A percentile compares a stretch with the other conserved stretches of the same genome.
These are phyloP conservation scores for Marasmius sp. DNA, from an alignment of 1,284 basidiomycete genomes.

Conservation along the genomic window DNA sequence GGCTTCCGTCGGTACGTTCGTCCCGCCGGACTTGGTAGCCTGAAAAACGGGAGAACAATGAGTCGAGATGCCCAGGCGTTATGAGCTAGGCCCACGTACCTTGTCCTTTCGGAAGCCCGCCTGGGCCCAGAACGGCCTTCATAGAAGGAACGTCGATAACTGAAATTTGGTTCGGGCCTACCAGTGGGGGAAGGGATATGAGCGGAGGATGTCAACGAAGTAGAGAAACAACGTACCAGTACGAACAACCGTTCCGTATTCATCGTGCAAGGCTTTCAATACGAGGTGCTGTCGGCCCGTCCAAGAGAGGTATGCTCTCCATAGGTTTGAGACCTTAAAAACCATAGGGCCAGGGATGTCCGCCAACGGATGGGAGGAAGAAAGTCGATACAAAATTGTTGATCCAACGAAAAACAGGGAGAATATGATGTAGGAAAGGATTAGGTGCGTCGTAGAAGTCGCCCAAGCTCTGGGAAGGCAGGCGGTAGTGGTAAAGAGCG, in stretches of 20 bases:
- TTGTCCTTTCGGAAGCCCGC: neutral
- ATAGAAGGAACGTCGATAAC: neutral
- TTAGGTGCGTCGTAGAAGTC: neutral
- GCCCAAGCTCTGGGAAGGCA: neutral
- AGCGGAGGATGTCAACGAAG: neutral
- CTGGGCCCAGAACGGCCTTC: neutral
- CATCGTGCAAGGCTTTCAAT: neutral
- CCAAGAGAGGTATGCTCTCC: neutral
- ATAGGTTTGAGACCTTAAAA: neutral
- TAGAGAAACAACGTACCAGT: neutral
- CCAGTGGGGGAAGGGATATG: neutral
- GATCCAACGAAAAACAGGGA: neutral
- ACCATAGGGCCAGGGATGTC: neutral
- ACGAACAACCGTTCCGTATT: neutral
- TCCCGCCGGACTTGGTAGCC: neutral
- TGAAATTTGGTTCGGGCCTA: neutral
- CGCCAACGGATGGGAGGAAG: neutral
- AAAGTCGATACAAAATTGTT: neutral
- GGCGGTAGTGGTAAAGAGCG: neutral
- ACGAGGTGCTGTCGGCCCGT: neutral
- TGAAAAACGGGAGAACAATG: neutral
- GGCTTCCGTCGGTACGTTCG: neutral
- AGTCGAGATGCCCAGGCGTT: neutral
- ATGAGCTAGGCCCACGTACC: neutral
- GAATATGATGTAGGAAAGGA: neutral